Evolutionary conservation across 2,329 filamentous ascomycete genomes (phyloP).

Genomic region (Clonostachys solani): DNA sequence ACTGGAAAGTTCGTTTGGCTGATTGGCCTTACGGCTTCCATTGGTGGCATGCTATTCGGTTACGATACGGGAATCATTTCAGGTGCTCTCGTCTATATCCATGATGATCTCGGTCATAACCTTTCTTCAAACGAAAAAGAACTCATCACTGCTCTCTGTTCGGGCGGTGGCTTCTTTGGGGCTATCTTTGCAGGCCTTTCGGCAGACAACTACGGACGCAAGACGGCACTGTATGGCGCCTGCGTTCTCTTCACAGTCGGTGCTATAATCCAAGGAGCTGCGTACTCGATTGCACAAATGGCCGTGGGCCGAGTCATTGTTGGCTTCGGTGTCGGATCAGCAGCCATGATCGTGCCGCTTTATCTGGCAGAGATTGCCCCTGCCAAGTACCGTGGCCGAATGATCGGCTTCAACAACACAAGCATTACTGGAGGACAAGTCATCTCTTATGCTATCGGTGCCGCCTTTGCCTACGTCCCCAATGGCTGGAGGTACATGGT

Average conservation of each 20-base stretch:
- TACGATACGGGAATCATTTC: conserved; percentile 47
- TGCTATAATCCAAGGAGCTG: conserved; percentile 15
- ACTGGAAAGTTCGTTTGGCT: too few species aligned
- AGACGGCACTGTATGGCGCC: conserved; percentile 17
- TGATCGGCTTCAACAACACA: conserved; percentile 39
- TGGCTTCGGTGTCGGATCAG: conserved; percentile 42
- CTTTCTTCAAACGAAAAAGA: conserved; percentile 39
- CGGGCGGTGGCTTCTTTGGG: conserved; percentile 24
- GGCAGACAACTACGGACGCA: conserved; percentile 16
- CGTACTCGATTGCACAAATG: conserved; percentile 17
- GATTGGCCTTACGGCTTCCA: too few species aligned
- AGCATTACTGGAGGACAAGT: conserved; percentile 11
- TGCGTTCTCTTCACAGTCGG: conserved; percentile 16
- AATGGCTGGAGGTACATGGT: conserved; percentile 15
- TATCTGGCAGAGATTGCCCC: conserved; percentile 48
- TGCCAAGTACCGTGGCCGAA: conserved; percentile 40
- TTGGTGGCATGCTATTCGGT: conserved; percentile 10
- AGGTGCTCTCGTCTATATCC: conserved; percentile 36
- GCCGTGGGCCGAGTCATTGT: conserved; percentile 32
- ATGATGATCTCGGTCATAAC: conserved; percentile 27
- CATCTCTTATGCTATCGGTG: conserved; percentile 16
- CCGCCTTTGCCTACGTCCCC: conserved; percentile 23
- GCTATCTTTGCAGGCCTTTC: conserved; percentile 17
- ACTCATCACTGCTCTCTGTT: conserved; percentile 45
- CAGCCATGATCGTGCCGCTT: conserved; percentile 34